Percentiles rank a stretch among this genome's conserved stretches.
Conservation (phyloP, 1,284 basidiomycete genomes). For the Moesziomyces sp. region DNA sequence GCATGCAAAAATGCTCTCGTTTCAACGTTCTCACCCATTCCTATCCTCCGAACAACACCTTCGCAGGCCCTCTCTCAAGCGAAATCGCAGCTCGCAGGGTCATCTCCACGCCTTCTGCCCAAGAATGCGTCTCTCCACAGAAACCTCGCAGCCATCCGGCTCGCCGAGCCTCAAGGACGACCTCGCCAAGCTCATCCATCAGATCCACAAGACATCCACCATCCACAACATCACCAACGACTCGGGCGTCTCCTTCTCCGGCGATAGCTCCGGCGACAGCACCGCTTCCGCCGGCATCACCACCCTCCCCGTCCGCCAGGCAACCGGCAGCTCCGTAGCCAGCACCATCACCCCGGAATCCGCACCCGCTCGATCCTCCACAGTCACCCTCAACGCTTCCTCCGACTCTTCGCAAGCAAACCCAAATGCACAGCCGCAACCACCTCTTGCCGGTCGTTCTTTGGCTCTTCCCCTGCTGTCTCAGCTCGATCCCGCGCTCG, state of each 20-base stretch:
- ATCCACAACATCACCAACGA: constrained; percentile 49
- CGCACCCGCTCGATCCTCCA: constrained; percentile 25
- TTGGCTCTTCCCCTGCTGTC: constrained; percentile 11
- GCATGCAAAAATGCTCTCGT: constrained; percentile 25
- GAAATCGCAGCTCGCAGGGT: constrained; percentile 17
- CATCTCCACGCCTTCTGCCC: constrained; percentile 20
- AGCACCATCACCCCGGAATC: constrained; percentile 49
- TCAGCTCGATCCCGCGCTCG: constrained; percentile 13
- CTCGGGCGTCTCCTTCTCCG: constrained; percentile 47
- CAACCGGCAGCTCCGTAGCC: constrained; percentile 40
- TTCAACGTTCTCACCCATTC: constrained; percentile 22
- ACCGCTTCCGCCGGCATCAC: not conserved
- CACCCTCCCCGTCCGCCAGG: constrained; percentile 10
- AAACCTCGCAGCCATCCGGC: constrained; percentile 9
- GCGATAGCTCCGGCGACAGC: constrained; percentile 9
- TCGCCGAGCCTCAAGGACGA: constrained; percentile 24
- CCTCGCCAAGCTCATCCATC: constrained; percentile 20
- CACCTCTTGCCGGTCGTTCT: constrained; percentile 1
- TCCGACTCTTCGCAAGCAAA: not conserved
- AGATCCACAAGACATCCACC: constrained; percentile 37
- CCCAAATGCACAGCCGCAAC: not conserved
- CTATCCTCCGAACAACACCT: constrained; percentile 6
- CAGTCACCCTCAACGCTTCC: constrained; percentile 15
- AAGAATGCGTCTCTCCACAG: constrained; percentile 20
- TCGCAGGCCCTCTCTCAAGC: constrained; percentile 25